Base-by-base conservation (phyloP, 352 stramenopile genomes). In the Blastocystis sp. region DNA sequence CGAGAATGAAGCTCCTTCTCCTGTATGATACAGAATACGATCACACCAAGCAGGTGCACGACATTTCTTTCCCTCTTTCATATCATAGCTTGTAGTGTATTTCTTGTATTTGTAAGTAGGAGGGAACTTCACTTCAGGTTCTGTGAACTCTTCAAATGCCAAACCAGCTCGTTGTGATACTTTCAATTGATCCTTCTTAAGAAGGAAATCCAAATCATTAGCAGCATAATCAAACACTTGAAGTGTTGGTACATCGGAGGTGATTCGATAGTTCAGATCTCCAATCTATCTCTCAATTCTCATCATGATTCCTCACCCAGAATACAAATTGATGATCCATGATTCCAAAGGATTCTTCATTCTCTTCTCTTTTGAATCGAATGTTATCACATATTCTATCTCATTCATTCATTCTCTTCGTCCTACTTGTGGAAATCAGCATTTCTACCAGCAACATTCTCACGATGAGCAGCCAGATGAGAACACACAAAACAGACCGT, bases 311-410 rank as follows among this genome's bases (percentile, higher is more conserved):
- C 21, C 39, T 27, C 58, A 95, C 88, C 95, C 95, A 99, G 88
- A 99, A 98, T 0, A 99, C 94, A 75, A 98, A 92, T 89, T 99
- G 96, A 89, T 99, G 97, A 88, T 98, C 97, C 4, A 95, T 69
- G 43, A 98, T 89, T 2, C 90, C 89, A 11, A 95, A 90, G 54
- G 73, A 89, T 14, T 46, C 19, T 35, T 89, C 12, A n/a, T n/a
- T n/a, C n/a, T n/a, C 43, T 39, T 71, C 14, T 16, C 29, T 2
- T 75, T 46, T 29, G 81, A 75, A 39, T 29, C 58, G 29, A 27
- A 54, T 54, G 65, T n/a, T 52, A 51, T 39, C 65, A 24, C 29
- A 46, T n/a, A 75, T 39, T 16, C 19, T 46, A 51, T 24, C 24
- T 54, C 24, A 21, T 43, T 73, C 27, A 87, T 42, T n/a, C 63